These are phyloP conservation scores for Lunularia cruciata DNA, from an alignment of 225 moss, liverwort and hornwort species.

Conservation along the genomic window DNA sequence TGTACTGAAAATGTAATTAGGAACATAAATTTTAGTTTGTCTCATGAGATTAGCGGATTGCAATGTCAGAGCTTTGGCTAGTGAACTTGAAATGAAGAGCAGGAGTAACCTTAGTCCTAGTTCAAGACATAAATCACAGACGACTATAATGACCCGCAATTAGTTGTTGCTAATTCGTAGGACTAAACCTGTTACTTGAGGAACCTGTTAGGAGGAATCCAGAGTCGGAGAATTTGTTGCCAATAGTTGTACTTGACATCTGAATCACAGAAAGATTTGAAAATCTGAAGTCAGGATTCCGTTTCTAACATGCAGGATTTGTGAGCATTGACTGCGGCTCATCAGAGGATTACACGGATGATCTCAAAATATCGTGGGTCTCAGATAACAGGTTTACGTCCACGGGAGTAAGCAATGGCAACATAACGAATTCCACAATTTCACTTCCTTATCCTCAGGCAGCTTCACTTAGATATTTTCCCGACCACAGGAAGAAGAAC, in stretches of 20 bases:
- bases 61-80: too few relatives aligned
- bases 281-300: neutral
- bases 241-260: too few relatives aligned
- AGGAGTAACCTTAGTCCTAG: too few relatives aligned
- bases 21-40: too few relatives aligned
- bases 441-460: neutral
- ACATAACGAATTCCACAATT: neutral
- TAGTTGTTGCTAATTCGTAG: neutral
- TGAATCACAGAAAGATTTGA: neutral
- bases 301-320: neutral
- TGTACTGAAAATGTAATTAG: too few relatives aligned
- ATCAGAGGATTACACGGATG: neutral
- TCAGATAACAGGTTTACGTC: neutral
- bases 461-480: slow-evolving; percentile 3
- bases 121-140: neutral
- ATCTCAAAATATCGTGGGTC: neutral
- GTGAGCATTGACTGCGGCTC: slow-evolving; percentile 1
- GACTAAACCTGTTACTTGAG: neutral
- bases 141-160: neutral
- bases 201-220: too few relatives aligned
- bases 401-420: neutral
- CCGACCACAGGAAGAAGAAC: neutral
- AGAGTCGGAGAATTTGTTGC: too few relatives aligned
- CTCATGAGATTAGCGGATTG: too few relatives aligned
- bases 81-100: too few relatives aligned